phyloP scores from a whole-genome alignment of 2,329 filamentous ascomycete species.

The Claviceps sorghi region DNA sequence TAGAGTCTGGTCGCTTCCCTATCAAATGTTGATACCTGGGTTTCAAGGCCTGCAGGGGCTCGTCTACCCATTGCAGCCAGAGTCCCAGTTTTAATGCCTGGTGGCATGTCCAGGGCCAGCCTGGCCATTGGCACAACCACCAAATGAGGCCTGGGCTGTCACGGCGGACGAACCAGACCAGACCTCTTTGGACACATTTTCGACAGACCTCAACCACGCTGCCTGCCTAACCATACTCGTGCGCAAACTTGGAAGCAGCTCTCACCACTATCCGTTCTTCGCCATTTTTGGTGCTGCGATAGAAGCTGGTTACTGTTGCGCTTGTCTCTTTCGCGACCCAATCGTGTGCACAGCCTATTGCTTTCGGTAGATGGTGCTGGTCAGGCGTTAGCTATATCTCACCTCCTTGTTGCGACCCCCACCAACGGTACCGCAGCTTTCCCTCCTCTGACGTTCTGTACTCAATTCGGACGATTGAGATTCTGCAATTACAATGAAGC shows the following conservation, averaged over 20 bases:
- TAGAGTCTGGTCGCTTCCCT: neutral
- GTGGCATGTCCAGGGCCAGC: conserved; percentile 3
- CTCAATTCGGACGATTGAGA: neutral
- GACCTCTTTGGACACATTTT: conserved; percentile 6
- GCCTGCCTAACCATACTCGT: neutral
- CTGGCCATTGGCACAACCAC: conserved; percentile 4
- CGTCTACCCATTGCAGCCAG: neutral
- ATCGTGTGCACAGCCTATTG: neutral
- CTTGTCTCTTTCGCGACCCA: neutral
- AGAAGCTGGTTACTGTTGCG: neutral
- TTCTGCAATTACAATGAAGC: conserved; percentile 21
- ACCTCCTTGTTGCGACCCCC: conserved; percentile 1
- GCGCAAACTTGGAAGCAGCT: conserved; percentile 1
- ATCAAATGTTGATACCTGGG: conserved; percentile 7
- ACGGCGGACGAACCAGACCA: neutral
- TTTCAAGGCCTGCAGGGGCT: conserved; percentile 4
- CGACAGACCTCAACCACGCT: conserved; percentile 1
- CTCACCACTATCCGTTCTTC: neutral
- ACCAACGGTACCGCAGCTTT: neutral
- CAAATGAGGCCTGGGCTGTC: conserved; percentile 2
- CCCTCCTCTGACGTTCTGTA: neutral
- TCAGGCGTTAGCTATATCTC: neutral
- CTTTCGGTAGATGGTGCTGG: conserved; percentile 3
- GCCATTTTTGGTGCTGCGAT: neutral
- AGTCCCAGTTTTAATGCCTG: neutral